Evolutionary conservation across 208 protist species (phyloP).

Genomic region (Leishmania gerbilli): DNA sequence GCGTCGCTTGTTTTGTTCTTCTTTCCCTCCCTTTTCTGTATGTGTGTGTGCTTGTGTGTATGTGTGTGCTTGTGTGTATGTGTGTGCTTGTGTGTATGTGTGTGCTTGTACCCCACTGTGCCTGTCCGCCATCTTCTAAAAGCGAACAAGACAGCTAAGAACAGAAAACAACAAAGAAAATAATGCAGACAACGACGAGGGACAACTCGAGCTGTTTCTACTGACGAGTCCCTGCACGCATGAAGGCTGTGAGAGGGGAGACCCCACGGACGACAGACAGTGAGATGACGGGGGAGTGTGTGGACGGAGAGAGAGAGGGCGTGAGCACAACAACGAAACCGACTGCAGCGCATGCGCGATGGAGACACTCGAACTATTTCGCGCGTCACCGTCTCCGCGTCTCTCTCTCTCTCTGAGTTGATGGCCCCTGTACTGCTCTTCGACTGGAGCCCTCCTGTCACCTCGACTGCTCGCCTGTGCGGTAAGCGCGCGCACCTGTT

Average conservation of each 20-base stretch:
- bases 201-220: neutral
- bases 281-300: neutral
- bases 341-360: no score
- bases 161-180: slow-evolving; percentile 19
- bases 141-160: neutral
- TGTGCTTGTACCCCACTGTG: neutral
- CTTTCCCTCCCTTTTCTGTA: no score
- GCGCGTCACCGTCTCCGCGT: neutral
- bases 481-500: neutral
- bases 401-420: neutral
- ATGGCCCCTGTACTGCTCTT: neutral
- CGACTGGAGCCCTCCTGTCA: neutral
- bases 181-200: slow-evolving; percentile 4
- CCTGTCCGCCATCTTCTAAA: neutral
- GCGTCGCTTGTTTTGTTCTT: neutral
- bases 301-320: neutral
- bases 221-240: neutral
- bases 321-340: neutral
- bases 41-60: neutral
- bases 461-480: neutral
- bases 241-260: neutral
- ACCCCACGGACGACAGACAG: neutral
- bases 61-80: neutral
- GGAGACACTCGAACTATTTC: neutral
- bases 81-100: neutral